phyloP scores from a whole-genome alignment of 768 basidiomycete species.

The Stropharia rugosoannulata region DNA sequence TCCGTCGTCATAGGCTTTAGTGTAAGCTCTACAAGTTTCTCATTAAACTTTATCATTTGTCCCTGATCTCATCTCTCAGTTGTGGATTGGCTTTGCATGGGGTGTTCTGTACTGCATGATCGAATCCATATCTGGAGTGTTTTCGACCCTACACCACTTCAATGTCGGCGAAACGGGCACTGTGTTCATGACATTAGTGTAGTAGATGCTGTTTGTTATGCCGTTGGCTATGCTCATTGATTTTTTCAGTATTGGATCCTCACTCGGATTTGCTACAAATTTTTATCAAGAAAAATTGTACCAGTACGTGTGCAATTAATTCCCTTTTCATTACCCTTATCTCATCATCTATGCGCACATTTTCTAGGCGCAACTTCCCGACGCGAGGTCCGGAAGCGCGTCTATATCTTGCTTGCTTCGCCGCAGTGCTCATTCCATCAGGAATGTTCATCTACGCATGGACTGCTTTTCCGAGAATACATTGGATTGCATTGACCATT shows the following conservation, averaged over 20 bases:
- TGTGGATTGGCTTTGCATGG: constrained; percentile 79
- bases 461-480: constrained; percentile 52
- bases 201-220: constrained; percentile 13
- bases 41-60: constrained; percentile 26
- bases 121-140: constrained; percentile 57
- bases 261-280: constrained; percentile 45
- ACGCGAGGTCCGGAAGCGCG: constrained; percentile 55
- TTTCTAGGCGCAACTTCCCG: constrained; percentile 30
- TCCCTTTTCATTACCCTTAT: not conserved
- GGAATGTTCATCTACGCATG: constrained; percentile 78
- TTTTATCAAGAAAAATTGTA: constrained; percentile 51
- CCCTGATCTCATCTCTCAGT: constrained; percentile 28
- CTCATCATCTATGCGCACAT: not conserved
- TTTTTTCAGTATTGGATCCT: constrained; percentile 50
- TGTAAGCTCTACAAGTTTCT: constrained; percentile 34
- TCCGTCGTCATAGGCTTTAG: constrained; percentile 74
- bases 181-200: constrained; percentile 56
- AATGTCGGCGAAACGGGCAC: constrained; percentile 57
- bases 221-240: not conserved
- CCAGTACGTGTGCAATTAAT: constrained; percentile 30
- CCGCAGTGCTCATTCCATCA: constrained; percentile 49
- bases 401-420: constrained; percentile 54
- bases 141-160: constrained; percentile 58
- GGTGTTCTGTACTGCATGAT: constrained; percentile 71
- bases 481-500: constrained; percentile 61